A percentile compares a stretch with the other conserved stretches of the same genome.
Conservation (phyloP, 805 yeast genomes). For the fission yeast (Schizosaccharomyces pombe) region ASM294v3 CU329670.1:3252001-3252500, state of each 20-base stretch:
- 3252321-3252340: neutral
- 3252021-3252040: neutral
- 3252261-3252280: neutral
- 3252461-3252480: neutral
- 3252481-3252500: neutral
- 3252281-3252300: neutral
- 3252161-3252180: neutral
- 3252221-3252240: neutral
- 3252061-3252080: neutral
- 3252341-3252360: neutral
- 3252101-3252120: neutral
- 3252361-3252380: neutral
- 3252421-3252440: neutral
- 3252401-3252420: neutral
- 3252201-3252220: neutral
- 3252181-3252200: neutral
- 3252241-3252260: neutral
- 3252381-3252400: neutral
- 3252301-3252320: neutral
- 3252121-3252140: neutral
- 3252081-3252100: neutral
- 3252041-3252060: neutral
- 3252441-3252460: neutral
- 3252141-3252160: neutral
- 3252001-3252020: neutral